Conservation (phyloP, 1,139 yeast species). For the Yamadazyma atmosphaerica region DNA sequence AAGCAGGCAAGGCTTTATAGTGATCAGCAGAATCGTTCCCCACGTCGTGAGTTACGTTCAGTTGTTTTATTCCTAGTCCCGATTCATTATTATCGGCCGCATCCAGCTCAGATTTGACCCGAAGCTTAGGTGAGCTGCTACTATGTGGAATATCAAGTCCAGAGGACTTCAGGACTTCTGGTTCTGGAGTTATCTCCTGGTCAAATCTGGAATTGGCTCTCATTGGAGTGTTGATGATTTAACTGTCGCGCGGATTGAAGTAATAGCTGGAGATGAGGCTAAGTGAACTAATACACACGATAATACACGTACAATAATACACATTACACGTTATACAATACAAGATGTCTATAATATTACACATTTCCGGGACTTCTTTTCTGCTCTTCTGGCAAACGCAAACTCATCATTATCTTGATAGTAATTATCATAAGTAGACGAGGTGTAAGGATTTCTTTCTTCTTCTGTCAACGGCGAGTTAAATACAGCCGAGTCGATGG, state of each 20-base stretch:
- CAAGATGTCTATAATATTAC: constrained; percentile 28
- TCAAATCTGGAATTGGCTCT: neutral
- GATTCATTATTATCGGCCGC: neutral
- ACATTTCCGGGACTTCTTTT: constrained; percentile 33
- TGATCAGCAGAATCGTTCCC: constrained; percentile 71
- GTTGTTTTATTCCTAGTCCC: neutral
- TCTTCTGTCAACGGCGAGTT: constrained; percentile 44
- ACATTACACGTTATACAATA: no score
- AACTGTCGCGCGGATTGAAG: no score
- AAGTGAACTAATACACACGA: no score
- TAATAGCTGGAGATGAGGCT: no score
- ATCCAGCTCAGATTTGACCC: no score
- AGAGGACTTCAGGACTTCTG: neutral
- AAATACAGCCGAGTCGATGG: constrained; percentile 38
- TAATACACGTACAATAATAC: no score
- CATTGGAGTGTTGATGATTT: neutral
- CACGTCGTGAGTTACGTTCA: constrained; percentile 47
- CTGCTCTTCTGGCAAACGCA: constrained; percentile 38
- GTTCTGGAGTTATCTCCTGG: neutral
- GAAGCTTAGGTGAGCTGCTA: no score
- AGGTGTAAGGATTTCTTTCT: constrained; percentile 28
- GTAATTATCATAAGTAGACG: constrained; percentile 11
- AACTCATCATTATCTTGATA: constrained; percentile 44
- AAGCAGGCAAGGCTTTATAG: constrained; percentile 61
- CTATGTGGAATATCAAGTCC: no score